phyloP scores from a whole-genome alignment of 2,329 filamentous ascomycete species.

The Alternaria postmessia region DNA sequence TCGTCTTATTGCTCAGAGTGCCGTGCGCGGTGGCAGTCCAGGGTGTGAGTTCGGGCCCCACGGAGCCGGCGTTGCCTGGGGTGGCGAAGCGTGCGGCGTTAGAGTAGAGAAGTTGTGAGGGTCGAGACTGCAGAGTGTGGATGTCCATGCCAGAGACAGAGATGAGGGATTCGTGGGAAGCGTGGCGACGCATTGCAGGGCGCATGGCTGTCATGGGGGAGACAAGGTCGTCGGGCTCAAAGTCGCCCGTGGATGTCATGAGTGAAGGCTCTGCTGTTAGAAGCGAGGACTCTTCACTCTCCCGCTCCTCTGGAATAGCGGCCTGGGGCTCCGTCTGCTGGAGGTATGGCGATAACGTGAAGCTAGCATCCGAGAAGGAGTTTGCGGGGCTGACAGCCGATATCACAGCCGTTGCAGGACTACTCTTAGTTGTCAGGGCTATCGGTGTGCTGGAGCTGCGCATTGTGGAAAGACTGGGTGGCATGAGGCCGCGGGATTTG shows the following conservation, averaged over 20 bases:
- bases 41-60: slow-evolving; percentile 51
- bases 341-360: slow-evolving; percentile 37
- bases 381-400: slow-evolving; percentile 44
- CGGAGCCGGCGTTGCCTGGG: slow-evolving; percentile 54
- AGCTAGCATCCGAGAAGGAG: slow-evolving; percentile 41
- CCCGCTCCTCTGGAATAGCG: slow-evolving; percentile 49
- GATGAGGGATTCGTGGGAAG: slow-evolving; percentile 88
- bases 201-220: slow-evolving; percentile 47
- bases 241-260: slow-evolving; percentile 34
- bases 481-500: slow-evolving; percentile 41
- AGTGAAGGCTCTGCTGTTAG: slow-evolving; percentile 22
- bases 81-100: slow-evolving; percentile 62
- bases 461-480: slow-evolving; percentile 39
- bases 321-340: slow-evolving; percentile 31
- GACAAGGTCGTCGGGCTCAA: slow-evolving; percentile 41
- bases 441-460: slow-evolving; percentile 46
- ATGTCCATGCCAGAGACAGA: slow-evolving; percentile 90
- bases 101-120: slow-evolving; percentile 73
- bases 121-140: slow-evolving; percentile 77
- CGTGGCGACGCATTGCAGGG: slow-evolving; percentile 66
- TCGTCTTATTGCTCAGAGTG: slow-evolving; percentile 57
- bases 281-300: slow-evolving; percentile 39
- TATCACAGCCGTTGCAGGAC: slow-evolving; percentile 44
- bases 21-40: slow-evolving; percentile 59
- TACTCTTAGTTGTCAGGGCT: slow-evolving; percentile 44